Base-by-base conservation (phyloP, 2,329 filamentous ascomycete species). In the Epichloe gansuensis region DNA sequence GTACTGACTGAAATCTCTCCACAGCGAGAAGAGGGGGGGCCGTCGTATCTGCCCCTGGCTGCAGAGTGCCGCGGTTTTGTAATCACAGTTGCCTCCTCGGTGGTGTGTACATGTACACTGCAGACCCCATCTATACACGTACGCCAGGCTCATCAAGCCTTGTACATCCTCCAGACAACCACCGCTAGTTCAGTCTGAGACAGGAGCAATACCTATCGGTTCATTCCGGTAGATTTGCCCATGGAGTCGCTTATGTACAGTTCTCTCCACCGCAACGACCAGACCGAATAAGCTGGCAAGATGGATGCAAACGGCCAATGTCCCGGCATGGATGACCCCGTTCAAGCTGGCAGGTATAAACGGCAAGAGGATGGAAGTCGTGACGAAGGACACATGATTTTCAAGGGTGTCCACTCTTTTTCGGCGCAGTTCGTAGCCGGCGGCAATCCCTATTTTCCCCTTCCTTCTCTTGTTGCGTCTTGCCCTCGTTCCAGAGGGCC, bases 401-500 rank as follows among this genome's bases (percentile, higher is more conserved):
- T 21, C n/a, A 44, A 38, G 17, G 12, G 49, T 45, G 35, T 21
- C 41, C 49, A 39, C 41, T n/a, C 4, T 44, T 50, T 27, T 17
- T 45, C 40, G 21, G 49, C 17, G 49, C 13, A 21, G 31, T 50
- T 23, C 38, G 21, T 25, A 45, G 15, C 27, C 25, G 41, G 17
- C 43, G 50, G 48, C 35, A 35, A 51, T 49, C 42, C 52, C 23
- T 43, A 21, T 43, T n/a, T 43, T 52, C 45, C 40, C 49, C 39
- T 21, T 21, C 41, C 23, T 41, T 38, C 38, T 31, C 27, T 31
- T 31, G 44, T 40, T 23, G 41, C 42, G 5, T 38, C 36, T 47
- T 25, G n/a, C 34, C 23, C 51, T 44, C 39, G 53, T 36, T 21
- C 61, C 61, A 63, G 57, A 60, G 49, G 55, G 52, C 42, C 53